phyloP scores from a whole-genome alignment of 495 filamentous ascomycete species.

The Aspergillus baeticus region DNA sequence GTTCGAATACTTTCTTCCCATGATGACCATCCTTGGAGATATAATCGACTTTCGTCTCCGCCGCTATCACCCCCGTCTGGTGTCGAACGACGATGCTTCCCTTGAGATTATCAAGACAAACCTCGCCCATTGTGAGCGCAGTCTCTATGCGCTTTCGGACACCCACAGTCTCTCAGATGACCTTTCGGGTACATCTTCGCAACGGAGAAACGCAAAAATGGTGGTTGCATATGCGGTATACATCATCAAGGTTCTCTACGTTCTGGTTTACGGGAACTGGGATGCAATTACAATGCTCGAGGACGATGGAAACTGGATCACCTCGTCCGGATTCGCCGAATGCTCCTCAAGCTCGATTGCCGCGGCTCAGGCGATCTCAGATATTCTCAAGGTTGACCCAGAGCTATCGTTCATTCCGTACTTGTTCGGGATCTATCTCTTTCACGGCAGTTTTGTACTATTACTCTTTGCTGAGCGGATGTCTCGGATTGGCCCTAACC shows the following conservation, averaged over 20 bases:
- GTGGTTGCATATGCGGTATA: conserved; percentile 35
- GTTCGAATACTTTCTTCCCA: conserved; percentile 79
- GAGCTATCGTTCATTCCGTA: conserved; percentile 62
- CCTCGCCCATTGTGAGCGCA: not conserved
- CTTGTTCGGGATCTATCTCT: conserved; percentile 59
- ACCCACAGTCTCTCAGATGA: not conserved
- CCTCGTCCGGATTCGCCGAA: conserved; percentile 51
- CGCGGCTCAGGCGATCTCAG: conserved; percentile 31
- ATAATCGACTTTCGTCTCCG: conserved; percentile 79
- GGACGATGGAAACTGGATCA: conserved; percentile 55
- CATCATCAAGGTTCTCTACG: conserved; percentile 58
- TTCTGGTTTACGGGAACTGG: conserved; percentile 58
- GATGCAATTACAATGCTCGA: conserved; percentile 55
- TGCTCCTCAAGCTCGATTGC: conserved; percentile 49
- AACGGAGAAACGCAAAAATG: not conserved
- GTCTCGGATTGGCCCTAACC: conserved; percentile 50
- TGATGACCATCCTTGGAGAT: conserved; percentile 81
- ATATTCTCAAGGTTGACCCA: conserved; percentile 53
- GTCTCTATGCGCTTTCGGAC: not conserved
- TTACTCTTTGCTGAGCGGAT: conserved; percentile 56
- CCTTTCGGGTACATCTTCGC: not conserved
- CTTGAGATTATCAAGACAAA: not conserved
- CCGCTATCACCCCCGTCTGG: conserved; percentile 74
- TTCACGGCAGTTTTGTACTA: conserved; percentile 58
- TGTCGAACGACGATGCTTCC: conserved; percentile 21